Conservation (phyloP, 495 filamentous ascomycete species). For the Xylaria curta region DNA sequence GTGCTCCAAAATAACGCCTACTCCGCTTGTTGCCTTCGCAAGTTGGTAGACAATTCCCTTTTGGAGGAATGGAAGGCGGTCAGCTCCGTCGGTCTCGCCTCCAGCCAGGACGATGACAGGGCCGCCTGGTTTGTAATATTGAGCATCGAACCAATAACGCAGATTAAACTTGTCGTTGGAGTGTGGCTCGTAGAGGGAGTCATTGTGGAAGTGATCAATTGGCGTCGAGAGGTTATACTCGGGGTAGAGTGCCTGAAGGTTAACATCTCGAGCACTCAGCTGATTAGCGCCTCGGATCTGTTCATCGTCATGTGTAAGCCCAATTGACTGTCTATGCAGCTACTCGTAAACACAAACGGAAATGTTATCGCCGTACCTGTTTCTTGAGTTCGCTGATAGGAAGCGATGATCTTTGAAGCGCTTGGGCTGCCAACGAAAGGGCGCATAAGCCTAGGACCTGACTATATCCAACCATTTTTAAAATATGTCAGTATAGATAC, state of each 20-base stretch:
- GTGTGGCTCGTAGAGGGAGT: constrained; percentile 72
- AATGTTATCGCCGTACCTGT: constrained; percentile 16
- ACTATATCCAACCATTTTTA: constrained; percentile 25
- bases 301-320: constrained; percentile 12
- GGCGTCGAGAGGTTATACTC: constrained; percentile 69
- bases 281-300: constrained; percentile 11
- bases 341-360: not conserved
- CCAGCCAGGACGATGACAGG: constrained; percentile 72
- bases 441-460: constrained; percentile 20
- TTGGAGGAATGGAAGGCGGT: constrained; percentile 67
- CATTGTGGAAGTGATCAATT: constrained; percentile 78
- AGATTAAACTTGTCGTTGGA: constrained; percentile 62
- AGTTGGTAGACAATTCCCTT: constrained; percentile 72
- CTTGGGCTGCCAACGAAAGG: constrained; percentile 27
- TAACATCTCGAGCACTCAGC: constrained; percentile 40
- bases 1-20: constrained; percentile 80
- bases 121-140: constrained; percentile 69
- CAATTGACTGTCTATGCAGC: not conserved
- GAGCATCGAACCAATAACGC: constrained; percentile 76
- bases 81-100: constrained; percentile 66
- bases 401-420: constrained; percentile 25
- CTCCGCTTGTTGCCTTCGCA: constrained; percentile 65
- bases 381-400: constrained; percentile 31
- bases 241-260: constrained; percentile 57
- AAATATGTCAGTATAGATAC: constrained; percentile 19